Conservation (phyloP, 2,329 filamentous ascomycete genomes). For the Microsporum ferrugineum region DNA sequence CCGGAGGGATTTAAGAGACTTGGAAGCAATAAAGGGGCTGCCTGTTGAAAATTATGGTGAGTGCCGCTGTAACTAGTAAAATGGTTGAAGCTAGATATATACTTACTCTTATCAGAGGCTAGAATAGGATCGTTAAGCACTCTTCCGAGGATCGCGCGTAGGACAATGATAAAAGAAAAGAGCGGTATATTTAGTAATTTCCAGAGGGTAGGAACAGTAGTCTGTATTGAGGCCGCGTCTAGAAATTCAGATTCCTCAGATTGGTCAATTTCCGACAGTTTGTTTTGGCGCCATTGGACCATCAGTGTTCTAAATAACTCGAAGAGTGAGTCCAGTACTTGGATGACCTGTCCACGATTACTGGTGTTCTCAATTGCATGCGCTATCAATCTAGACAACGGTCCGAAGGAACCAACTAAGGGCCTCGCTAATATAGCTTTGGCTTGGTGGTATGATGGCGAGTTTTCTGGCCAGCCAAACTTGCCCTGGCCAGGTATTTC, state of each 20-base stretch:
- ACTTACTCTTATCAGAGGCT: constrained; percentile 42
- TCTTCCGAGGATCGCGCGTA: constrained; percentile 63
- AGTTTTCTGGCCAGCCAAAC: constrained; percentile 55
- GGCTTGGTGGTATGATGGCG: constrained; percentile 47
- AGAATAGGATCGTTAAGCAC: constrained; percentile 46
- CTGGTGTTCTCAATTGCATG: constrained; percentile 49
- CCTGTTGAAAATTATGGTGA: constrained; percentile 23
- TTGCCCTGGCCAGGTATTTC: constrained; percentile 40
- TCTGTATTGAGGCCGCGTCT: constrained; percentile 52
- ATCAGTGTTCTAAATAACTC: constrained; percentile 56
- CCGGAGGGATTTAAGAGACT: constrained; percentile 61
- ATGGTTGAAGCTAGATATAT: neutral
- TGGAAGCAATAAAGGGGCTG: constrained; percentile 56
- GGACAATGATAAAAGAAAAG: constrained; percentile 61
- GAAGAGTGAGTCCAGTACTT: constrained; percentile 49
- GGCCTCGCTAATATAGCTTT: constrained; percentile 46
- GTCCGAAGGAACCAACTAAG: constrained; percentile 49
- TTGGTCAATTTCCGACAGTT: constrained; percentile 60
- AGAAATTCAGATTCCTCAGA: constrained; percentile 54
- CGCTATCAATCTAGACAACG: constrained; percentile 51
- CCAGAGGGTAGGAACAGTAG: constrained; percentile 62
- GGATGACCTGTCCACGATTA: constrained; percentile 34
- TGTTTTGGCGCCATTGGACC: constrained; percentile 62
- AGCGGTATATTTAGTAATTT: constrained; percentile 61
- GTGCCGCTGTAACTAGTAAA: constrained; percentile 7